Percentiles rank a stretch among this genome's conserved stretches.
These are phyloP conservation scores for Termitomyces sp. DNA, from an alignment of 768 basidiomycete species.

Conservation along the genomic window DNA sequence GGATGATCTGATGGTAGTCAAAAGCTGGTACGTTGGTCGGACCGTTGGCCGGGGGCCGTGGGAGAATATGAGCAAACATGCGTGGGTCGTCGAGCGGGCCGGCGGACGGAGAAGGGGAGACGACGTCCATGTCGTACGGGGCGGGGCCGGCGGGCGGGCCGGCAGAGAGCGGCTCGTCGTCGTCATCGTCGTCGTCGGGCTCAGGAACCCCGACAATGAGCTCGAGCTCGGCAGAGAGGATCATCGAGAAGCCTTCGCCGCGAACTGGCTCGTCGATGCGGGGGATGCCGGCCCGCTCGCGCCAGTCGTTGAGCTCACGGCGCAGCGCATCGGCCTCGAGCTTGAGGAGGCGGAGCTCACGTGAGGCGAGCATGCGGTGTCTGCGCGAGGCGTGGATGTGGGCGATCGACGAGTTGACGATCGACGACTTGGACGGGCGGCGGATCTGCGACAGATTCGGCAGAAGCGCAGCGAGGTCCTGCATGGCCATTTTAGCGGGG, in stretches of 20 bases:
- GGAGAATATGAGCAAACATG: constrained; percentile 18
- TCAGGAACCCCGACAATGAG: constrained; percentile 47
- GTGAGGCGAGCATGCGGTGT: constrained; percentile 58
- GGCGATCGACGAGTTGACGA: constrained; percentile 94
- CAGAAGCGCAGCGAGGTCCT: constrained; percentile 56
- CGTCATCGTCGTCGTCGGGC: constrained; percentile 51
- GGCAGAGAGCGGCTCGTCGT: constrained; percentile 22
- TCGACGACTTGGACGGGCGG: constrained; percentile 93
- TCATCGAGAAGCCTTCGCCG: constrained; percentile 43
- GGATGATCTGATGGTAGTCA: constrained; percentile 5
- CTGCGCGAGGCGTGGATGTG: constrained; percentile 76
- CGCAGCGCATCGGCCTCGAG: constrained; percentile 67
- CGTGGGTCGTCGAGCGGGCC: constrained; percentile 28
- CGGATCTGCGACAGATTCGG: constrained; percentile 72
- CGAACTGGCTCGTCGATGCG: constrained; percentile 71
- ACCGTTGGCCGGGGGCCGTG: constrained; percentile 10
- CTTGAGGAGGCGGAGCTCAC: constrained; percentile 77
- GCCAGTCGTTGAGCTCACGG: constrained; percentile 56
- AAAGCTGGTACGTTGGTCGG: constrained; percentile 22
- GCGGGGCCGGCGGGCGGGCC: constrained; percentile 19
- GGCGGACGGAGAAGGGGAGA: constrained; percentile 12
- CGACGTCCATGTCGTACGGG: constrained; percentile 9
- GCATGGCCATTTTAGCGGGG: not conserved
- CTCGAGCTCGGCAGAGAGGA: constrained; percentile 30
- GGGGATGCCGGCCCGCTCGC: constrained; percentile 69